A percentile compares a stretch with the other conserved stretches of the same genome.
These are phyloP conservation scores for Chaetomidium leptoderma DNA, from an alignment of 495 filamentous ascomycete genomes.

Conservation along the genomic window DNA sequence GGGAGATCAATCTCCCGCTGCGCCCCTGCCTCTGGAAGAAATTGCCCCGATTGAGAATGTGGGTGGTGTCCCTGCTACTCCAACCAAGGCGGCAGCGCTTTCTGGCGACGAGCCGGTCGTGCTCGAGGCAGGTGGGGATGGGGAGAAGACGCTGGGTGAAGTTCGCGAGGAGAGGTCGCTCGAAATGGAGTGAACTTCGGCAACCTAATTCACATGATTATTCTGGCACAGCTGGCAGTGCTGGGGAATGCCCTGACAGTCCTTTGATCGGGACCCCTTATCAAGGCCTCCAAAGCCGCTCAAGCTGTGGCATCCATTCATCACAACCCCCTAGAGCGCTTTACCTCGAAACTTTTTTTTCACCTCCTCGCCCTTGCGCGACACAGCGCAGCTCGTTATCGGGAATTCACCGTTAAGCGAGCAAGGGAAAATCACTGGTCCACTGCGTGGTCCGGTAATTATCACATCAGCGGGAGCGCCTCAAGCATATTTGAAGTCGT, in stretches of 20 bases:
- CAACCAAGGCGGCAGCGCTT: conserved; percentile 13
- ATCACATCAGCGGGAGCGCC: neutral
- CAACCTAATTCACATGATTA: too few species aligned
- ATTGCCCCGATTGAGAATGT: conserved; percentile 1
- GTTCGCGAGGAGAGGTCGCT: neutral
- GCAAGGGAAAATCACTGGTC: too few species aligned
- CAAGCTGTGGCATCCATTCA: neutral
- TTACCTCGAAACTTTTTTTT: too few species aligned
- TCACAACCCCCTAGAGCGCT: too few species aligned
- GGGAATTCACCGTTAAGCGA: too few species aligned
- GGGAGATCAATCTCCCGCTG: conserved; percentile 14
- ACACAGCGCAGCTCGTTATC: neutral
- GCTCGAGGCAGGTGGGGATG: conserved; percentile 21
- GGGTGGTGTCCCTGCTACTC: conserved; percentile 14
- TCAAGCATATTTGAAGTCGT: too few species aligned
- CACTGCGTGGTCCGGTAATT: too few species aligned
- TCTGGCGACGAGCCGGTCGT: conserved; percentile 11
- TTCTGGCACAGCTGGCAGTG: neutral
- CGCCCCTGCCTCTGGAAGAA: conserved; percentile 13
- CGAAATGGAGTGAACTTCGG: conserved; percentile 1
- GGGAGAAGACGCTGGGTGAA: conserved; percentile 24
- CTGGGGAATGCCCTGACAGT: neutral
- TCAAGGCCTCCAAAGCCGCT: too few species aligned
- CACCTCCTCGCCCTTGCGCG: too few species aligned
- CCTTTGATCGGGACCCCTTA: too few species aligned